These are phyloP conservation scores for Cystobasidiopsis lactophilus DNA, from an alignment of 768 basidiomycete species.

Conservation along the genomic window DNA sequence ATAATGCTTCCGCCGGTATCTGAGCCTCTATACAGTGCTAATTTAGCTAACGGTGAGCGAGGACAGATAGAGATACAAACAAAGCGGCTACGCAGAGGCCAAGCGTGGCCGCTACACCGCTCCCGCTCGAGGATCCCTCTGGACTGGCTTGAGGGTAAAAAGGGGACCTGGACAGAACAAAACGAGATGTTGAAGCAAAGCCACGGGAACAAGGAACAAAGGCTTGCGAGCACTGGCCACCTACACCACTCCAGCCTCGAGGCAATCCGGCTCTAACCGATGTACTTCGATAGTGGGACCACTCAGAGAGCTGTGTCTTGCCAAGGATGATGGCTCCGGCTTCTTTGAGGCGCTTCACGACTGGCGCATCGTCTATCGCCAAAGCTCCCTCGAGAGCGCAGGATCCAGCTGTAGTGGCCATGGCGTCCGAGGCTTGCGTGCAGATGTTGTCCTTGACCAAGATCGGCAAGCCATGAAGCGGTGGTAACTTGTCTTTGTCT, in stretches of 20 bases:
- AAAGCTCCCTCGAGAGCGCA: background rate
- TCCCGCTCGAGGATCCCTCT: background rate
- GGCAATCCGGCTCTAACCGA: no score
- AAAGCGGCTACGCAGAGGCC: conserved; percentile 27
- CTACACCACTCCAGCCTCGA: no score
- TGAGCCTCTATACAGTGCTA: conserved; percentile 16
- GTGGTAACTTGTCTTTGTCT: no score
- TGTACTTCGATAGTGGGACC: no score
- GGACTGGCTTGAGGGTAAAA: background rate
- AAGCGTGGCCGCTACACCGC: background rate
- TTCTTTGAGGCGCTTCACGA: no score
- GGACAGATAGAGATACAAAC: no score
- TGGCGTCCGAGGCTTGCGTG: background rate
- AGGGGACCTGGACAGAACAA: background rate
- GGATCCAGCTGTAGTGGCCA: conserved; percentile 9
- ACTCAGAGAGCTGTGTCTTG: background rate
- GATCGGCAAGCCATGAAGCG: conserved; percentile 5
- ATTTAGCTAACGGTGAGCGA: conserved; percentile 35
- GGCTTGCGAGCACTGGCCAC: no score
- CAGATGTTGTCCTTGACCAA: conserved; percentile 10
- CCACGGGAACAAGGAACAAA: no score
- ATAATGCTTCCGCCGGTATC: conserved; percentile 34
- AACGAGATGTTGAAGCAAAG: no score
- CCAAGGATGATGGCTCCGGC: conserved; percentile 4
- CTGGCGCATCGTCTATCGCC: background rate